Base-by-base conservation (phyloP, 441 rosid species). In the Populus hybrid region DNA sequence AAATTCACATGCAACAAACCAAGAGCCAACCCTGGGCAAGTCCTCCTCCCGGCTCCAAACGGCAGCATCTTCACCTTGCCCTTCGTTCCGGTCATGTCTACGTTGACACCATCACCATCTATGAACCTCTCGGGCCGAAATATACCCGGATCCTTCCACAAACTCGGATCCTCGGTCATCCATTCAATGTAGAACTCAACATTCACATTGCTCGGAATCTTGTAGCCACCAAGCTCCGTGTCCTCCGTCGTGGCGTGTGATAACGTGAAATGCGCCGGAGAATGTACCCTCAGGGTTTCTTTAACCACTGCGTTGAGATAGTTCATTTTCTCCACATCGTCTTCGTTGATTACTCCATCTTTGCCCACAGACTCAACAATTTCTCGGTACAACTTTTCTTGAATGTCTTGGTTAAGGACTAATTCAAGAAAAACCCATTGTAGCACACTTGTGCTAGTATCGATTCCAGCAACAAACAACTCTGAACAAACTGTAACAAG, bases 161-260 rank as follows among this genome's bases (percentile, higher is more conserved):
- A 28, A 32, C 74, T 79, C 65, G 98, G 98, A 85, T 93, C 89
- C 81, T 93, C 91, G 6, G 97, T 94, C 79, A 90, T 78, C 99
- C 99, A 94, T 12, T 94, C 98, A 1, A 95, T 90, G 89, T 94
- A 94, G 50, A 94, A 81, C 81, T 94, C 99, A 67, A 94, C 95
- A 72, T 83, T 76, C 6, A 82, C 90, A 6, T 86, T 83, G 0
- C 86, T 89, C 1, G 98, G 98, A 72, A 93, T 89, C 14, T 85
- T 85, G 80, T 90, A 93, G 8, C 98, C 97, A 0, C 92, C 97
- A 0, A 94, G 91, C 88, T 93, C 91, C 0, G 98, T 90, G 64
- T 90, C 97, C 83, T 87, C 82, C 0, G 86, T 85, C 3, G 93
- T 83, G 0, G 97, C 87, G 69, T 94, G 99, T 30, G 98, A 89